Evolutionary conservation across 306 rosid genomes (phyloP), one percentile per base, ranked within the genome.

Genomic region (Sicyos edulis): DNA sequence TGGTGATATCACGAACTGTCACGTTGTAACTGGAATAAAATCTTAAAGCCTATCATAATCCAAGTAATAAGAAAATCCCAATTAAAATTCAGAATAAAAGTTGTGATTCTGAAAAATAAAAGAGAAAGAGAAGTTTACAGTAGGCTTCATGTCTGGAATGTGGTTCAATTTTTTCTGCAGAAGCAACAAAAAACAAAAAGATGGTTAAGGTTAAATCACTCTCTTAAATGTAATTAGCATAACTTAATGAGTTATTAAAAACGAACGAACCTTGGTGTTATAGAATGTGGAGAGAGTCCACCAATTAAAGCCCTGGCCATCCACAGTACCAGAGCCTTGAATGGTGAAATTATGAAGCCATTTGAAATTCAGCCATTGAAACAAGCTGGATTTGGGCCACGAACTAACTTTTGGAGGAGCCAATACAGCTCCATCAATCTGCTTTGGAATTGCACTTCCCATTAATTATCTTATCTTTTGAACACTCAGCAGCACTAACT

Each of bases 331-430:
- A 77, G 85, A 56, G 34, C 98, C 98, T 75, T 79, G 87, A 80
- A 93, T 73, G 59, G 97, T 93, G 81, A 93, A 88, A 47, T 83
- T 88, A 8, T 82, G 87, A 40, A 88, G 56, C 87, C 88, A 87
- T 84, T 93, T 93, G 79, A 93, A 83, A 86, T 88, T 87, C 71
- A 93, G 83, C 98, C 96, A 90, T 70, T 93, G 97, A 75, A 79
- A 88, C 61, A 88, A 73, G 77, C 84, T 85, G 29, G 88, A 86
- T 77, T 86, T 80, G 55, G 86, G 79, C 98, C 97, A 93, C n/a
- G 95, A 82, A 77, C 82, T 68, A 70, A 82, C 84, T 73, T 81
- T 76, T 32, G 96, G 47, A 47, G 96, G 96, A 66, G 97, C 96
- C 79, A 88, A 76, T 9, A 93, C 69, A 71, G 81, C 86, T 69